phyloP scores from a whole-genome alignment of 768 basidiomycete species.

The Clitopilus hobsonii region DNA sequence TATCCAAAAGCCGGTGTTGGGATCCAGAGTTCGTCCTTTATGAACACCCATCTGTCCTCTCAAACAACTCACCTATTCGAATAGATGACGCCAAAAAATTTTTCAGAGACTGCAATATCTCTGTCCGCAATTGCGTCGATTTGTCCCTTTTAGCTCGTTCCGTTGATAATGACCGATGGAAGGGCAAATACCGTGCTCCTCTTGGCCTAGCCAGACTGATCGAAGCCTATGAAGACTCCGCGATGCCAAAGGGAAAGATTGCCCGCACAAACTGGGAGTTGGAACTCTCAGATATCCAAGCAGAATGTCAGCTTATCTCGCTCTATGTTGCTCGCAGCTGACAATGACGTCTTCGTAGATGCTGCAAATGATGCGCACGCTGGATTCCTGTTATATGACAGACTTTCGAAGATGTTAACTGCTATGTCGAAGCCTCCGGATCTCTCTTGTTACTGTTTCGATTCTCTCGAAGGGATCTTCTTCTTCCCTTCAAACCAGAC shows the following conservation, averaged over 20 bases:
- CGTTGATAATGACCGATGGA: slow-evolving; percentile 69
- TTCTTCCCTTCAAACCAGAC: slow-evolving; percentile 33
- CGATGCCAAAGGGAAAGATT: slow-evolving; percentile 54
- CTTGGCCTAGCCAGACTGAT: slow-evolving; percentile 65
- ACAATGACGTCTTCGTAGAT: slow-evolving; percentile 34
- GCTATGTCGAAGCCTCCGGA: slow-evolving; percentile 28
- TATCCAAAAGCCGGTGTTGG: slow-evolving; percentile 68
- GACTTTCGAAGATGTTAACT: slow-evolving; percentile 38
- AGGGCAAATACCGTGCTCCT: slow-evolving; percentile 56
- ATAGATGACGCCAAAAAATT: slow-evolving; percentile 69
- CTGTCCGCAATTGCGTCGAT: slow-evolving; percentile 57
- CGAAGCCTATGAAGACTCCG: slow-evolving; percentile 51
- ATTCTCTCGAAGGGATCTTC: slow-evolving; percentile 40
- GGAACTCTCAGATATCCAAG: slow-evolving; percentile 37
- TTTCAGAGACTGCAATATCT: slow-evolving; percentile 40
- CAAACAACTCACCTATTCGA: slow-evolving; percentile 6
- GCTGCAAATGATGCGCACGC: slow-evolving; percentile 72
- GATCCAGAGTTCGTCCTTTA: slow-evolving; percentile 62
- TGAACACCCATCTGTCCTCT: slow-evolving; percentile 7
- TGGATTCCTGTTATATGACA: slow-evolving; percentile 48
- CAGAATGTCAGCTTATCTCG: slow-evolving; percentile 46
- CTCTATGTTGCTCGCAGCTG: neutral
- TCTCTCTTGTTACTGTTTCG: slow-evolving; percentile 52
- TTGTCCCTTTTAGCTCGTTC: slow-evolving; percentile 64
- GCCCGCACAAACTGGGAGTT: slow-evolving; percentile 70